phyloP scores from a whole-genome alignment of 495 filamentous ascomycete genomes.

The Trichocladium uniseriatum region DNA sequence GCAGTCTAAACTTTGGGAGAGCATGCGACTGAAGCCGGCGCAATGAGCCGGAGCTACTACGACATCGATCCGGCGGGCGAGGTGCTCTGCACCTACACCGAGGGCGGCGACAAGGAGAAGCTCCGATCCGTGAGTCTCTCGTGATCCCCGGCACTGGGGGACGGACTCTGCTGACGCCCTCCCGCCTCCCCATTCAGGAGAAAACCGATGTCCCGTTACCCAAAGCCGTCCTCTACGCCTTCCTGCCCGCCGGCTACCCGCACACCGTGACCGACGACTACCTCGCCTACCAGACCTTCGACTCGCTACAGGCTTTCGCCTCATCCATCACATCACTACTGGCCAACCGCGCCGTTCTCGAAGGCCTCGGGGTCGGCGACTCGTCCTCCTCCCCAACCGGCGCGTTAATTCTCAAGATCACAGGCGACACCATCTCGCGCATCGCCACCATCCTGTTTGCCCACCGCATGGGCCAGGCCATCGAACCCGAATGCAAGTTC shows the following conservation, averaged over 20 bases:
- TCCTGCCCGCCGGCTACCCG: conserved; percentile 89
- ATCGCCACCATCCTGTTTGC: conserved; percentile 90
- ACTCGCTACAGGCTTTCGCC: conserved; percentile 93
- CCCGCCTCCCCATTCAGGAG: conserved; percentile 16
- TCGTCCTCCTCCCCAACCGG: conserved; percentile 74
- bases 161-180: not conserved
- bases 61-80: conserved; percentile 34
- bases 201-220: conserved; percentile 23
- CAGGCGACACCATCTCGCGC: conserved; percentile 77
- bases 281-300: conserved; percentile 57
- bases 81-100: conserved; percentile 27
- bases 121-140: conserved; percentile 14
- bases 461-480: conserved; percentile 70
- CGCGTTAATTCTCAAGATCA: conserved; percentile 74
- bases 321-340: conserved; percentile 86
- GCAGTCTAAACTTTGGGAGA: not conserved
- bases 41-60: conserved; percentile 25
- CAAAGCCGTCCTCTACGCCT: conserved; percentile 53
- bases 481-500: conserved; percentile 90
- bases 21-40: conserved; percentile 11
- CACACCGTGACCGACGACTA: conserved; percentile 88
- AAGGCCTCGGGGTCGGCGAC: conserved; percentile 90
- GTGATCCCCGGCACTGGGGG: not conserved
- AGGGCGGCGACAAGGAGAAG: conserved; percentile 16
- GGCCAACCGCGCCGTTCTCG: conserved; percentile 78